Evolutionary conservation across 768 basidiomycete species (phyloP), one percentile per base, ranked within the genome.

Genomic region (Macrolepiota dolichaula): DNA sequence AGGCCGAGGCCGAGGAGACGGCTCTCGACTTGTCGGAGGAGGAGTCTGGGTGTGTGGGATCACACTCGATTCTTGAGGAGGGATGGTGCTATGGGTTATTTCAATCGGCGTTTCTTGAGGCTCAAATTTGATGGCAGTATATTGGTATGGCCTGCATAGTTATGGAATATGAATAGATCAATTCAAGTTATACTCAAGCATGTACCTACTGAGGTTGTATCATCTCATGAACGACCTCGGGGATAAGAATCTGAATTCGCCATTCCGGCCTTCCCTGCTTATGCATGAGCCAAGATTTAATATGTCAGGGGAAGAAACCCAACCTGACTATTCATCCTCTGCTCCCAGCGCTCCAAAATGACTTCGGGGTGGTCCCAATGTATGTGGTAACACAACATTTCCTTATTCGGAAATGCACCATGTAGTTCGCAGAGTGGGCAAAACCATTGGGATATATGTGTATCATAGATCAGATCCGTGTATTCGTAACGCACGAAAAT

Each of bases 401-500:
- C 50, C 29, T 46, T 52, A 27, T 62, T 59, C n/a, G 65, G 61
- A 36, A 66, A 62, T 6, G 24, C 37, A 4, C 61, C 61, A 46
- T 66, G 65, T 11, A 64, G 47, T 32, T 63, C 59, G 44, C 65
- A 66, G 7, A 66, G 19, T 11, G 65, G 65, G 25, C 65, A 66
- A n/a, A 60, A 22, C 63, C 63, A 64, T 12, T 25, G 42, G 3
- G 44, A 54, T 27, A 61, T 55, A 11, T 37, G 42, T 6, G 53
- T 42, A 13, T 54, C 59, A 15, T 54, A 61, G 22, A 40, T 25
- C 15, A 35, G 38, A 35, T 52, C 54, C 17, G 49, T 42, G 47
- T 62, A 62, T 29, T 61, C 51, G 4, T 59, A 59, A 9, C 40
- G 55, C 15, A 66, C 57, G 22, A 55, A 24, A 5, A 58, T 12